A percentile compares a stretch with the other conserved stretches of the same genome.
These are phyloP conservation scores for Gloeopeniophorella convolvens DNA, from an alignment of 768 basidiomycete species.

Conservation along the genomic window DNA sequence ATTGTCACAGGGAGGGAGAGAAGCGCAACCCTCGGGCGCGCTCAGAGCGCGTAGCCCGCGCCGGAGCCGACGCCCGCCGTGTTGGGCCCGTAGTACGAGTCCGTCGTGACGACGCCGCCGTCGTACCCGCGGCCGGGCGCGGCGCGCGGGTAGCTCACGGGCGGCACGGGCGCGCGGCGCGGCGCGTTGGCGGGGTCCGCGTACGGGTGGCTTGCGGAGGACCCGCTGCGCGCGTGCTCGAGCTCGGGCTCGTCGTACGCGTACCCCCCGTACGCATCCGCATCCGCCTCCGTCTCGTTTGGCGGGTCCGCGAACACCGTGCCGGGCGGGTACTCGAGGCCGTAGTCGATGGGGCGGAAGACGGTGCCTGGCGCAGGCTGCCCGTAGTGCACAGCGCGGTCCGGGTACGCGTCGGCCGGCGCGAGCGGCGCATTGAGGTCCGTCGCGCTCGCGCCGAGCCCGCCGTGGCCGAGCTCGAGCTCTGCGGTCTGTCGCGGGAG, in stretches of 20 bases:
- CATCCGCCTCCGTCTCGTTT: background rate
- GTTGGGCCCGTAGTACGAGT: slow-evolving; percentile 16
- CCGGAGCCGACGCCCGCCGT: background rate
- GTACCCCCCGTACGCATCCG: background rate
- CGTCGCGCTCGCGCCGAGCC: background rate
- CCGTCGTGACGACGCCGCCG: background rate
- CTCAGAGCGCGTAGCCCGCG: slow-evolving; percentile 5
- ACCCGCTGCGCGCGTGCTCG: background rate
- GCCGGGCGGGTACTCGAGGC: slow-evolving; percentile 13
- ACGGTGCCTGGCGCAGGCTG: background rate
- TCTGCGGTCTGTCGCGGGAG: background rate
- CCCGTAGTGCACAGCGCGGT: slow-evolving; percentile 16
- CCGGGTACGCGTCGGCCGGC: slow-evolving; percentile 12
- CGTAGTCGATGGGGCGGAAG: slow-evolving; percentile 9
- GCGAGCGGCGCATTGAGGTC: slow-evolving; percentile 2
- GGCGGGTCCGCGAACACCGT: background rate
- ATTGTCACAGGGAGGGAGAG: background rate
- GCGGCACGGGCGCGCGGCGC: background rate
- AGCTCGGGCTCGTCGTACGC: background rate
- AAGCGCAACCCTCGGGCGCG: background rate
- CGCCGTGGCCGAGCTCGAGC: slow-evolving; percentile 13
- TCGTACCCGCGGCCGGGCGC: background rate
- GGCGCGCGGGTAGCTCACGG: background rate
- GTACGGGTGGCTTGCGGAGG: slow-evolving; percentile 11
- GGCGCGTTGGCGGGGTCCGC: slow-evolving; percentile 10